Base-by-base conservation (phyloP, 306 rosid species). In the Quercus mongolica region DNA sequence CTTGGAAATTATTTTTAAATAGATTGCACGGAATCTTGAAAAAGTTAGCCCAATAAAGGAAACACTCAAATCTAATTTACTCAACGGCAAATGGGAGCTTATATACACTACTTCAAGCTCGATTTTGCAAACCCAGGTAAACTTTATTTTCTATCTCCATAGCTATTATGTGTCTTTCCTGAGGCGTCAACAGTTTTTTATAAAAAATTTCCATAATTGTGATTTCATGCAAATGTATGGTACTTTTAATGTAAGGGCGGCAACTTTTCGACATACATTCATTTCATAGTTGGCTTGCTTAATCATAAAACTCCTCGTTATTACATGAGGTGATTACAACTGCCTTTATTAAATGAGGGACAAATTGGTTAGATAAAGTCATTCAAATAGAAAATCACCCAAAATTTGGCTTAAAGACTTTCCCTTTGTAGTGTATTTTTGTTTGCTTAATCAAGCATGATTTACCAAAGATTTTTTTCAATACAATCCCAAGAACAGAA, bases 61-160 rank as follows among this genome's bases (percentile, higher is more conserved):
- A 57, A 97, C 99, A 1, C 90, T 94, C 52, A 94, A 92, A 72
- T 92, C 98, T 63, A 82, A 74, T 78, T 73, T 88, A 58, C 90
- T 94, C 8, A 85, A 91, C 67, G 98, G 98, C 55, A 94, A 94
- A 86, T 94, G 98, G 98, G 98, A 94, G 89, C 97, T 94, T 81
- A 67, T 94, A 61, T 94, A 94, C 87, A 94, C 99, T 41, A 94
- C 98, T 46, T 94, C 97, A 6, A 76, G 44, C 71, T 94, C 97
- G 19, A 91, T 92, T 77, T 88, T 92, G 81, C 97, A 92, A 80
- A 87, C 85, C 65, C 56, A 81, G 93, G 98, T 93, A 61, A 76
- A 56, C 15, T 61, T 3, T 2, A 25, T 28, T 68, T 30, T 61
- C 58, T 44, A 20, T 67, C 58, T 20, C 21, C n/a, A 19, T 73